These are phyloP conservation scores for Apophysomyces variabilis DNA, from an alignment of 371 early-diverging fungal genomes.

Conservation along the genomic window DNA sequence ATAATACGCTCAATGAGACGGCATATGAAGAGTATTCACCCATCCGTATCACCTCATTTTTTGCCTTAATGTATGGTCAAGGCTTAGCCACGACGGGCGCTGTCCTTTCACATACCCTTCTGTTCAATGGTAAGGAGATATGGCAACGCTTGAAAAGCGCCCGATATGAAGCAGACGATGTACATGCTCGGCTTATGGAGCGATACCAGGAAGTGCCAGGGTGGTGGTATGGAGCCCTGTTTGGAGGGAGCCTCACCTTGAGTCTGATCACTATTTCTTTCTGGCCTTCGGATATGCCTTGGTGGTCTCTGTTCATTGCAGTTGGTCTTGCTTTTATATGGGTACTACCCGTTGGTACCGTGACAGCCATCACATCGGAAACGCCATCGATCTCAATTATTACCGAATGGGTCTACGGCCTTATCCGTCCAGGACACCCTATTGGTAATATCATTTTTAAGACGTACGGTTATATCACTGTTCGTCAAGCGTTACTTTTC, in stretches of 20 bases:
- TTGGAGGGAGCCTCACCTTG: constrained; percentile 37
- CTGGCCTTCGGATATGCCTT: constrained; percentile 58
- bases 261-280: constrained; percentile 53
- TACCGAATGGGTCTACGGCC: constrained; percentile 52
- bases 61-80: constrained; percentile 74
- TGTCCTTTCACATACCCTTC: constrained; percentile 64
- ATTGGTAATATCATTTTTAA: constrained; percentile 67
- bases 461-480: constrained; percentile 60
- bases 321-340: constrained; percentile 64
- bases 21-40: constrained; percentile 71
- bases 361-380: constrained; percentile 48
- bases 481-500: constrained; percentile 60
- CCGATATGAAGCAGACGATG: constrained; percentile 55
- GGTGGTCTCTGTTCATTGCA: constrained; percentile 70
- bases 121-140: constrained; percentile 70
- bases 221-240: constrained; percentile 65
- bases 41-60: constrained; percentile 77
- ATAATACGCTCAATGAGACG: constrained; percentile 61
- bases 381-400: constrained; percentile 45
- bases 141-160: constrained; percentile 55
- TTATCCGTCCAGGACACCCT: constrained; percentile 60
- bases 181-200: constrained; percentile 62
- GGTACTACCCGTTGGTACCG: constrained; percentile 72
- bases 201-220: constrained; percentile 66
- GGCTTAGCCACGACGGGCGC: constrained; percentile 69